Evolutionary conservation across 106 monocot genomes (phyloP), one percentile per base, ranked within the genome.

Genomic region (Dendrobium catenatum): DNA sequence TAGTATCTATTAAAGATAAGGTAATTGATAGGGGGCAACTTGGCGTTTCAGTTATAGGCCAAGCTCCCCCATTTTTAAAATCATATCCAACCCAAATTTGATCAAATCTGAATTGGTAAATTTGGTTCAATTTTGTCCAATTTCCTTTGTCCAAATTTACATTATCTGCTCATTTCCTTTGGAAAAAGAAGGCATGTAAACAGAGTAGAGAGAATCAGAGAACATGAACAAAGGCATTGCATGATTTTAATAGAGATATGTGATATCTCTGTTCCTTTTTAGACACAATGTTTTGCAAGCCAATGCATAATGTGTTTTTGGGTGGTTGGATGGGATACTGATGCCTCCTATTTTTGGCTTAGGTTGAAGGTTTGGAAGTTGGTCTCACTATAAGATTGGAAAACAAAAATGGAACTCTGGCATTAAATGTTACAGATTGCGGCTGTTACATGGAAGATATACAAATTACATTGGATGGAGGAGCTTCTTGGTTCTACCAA

Each of bases 401-500:
- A 79, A 90, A 82, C 67, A 54, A 83, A 31, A 84, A 88, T 70
- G 99, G 99, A 33, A 88, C 80, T 85, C 79, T 99, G 40, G 80
- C 88, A 18, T 82, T 99, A 72, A 70, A 42, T 79, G 78, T 85
- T 49, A 77, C 66, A 51, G 85, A 99, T 84, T 85, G 85, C 79
- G 89, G 88, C 22, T 99, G 99, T 80, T 83, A 88, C 79, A 82
- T 99, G 86, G 55, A 93, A 75, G 88, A 93, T 76, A 85, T 95
- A 64, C 47, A 81, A 40, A 91, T 99, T 73, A 86, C 75, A 44
- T 82, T 99, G 79, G 82, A 91, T 77, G 99, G 99, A 58, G 93
- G 93, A 88, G 95, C 93, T 77, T 95, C 99, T 84, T 99, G 99
- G 99, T 89, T 99, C 79, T 99, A 99, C 86, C 93, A 99, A 93